Evolutionary conservation across 2,329 filamentous ascomycete species (phyloP).

Genomic region (Ascochyta lentis): DNA sequence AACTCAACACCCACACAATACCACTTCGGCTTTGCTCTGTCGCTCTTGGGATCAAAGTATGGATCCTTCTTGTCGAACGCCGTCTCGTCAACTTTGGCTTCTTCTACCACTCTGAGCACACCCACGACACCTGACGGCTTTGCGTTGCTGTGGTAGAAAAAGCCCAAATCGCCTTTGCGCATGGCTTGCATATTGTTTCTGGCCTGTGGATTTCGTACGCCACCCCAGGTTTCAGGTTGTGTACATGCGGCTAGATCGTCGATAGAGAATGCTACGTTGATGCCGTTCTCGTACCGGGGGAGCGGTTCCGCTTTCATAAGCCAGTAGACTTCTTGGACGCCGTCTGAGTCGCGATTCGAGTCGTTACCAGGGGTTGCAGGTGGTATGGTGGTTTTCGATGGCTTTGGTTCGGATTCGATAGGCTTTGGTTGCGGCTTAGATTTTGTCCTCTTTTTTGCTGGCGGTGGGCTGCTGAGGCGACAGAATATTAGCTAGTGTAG

Average conservation of each 20-base stretch:
- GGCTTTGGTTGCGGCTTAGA: slow-evolving; percentile 5
- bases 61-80: slow-evolving; percentile 75
- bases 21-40: slow-evolving; percentile 77
- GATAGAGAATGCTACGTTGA: slow-evolving; percentile 92
- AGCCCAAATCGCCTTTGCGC: slow-evolving; percentile 89
- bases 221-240: slow-evolving; percentile 89
- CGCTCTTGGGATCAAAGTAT: slow-evolving; percentile 84
- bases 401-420: slow-evolving; percentile 4
- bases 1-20: slow-evolving; percentile 89
- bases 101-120: slow-evolving; percentile 85
- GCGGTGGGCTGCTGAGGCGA: slow-evolving; percentile 18
- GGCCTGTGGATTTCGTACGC: slow-evolving; percentile 63
- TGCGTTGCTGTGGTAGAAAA: slow-evolving; percentile 97
- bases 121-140: slow-evolving; percentile 88
- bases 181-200: slow-evolving; percentile 90
- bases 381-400: slow-evolving; percentile 19
- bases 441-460: slow-evolving; percentile 32
- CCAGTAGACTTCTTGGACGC: slow-evolving; percentile 51
- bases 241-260: slow-evolving; percentile 79
- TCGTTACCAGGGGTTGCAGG: slow-evolving; percentile 22
- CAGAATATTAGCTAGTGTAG: neutral
- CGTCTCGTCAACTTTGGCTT: slow-evolving; percentile 79
- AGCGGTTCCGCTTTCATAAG: slow-evolving; percentile 73
- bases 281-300: slow-evolving; percentile 81
- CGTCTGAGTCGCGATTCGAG: slow-evolving; percentile 36